phyloP scores from a whole-genome alignment of 805 yeast genomes.

The Ogataea naganishii region DNA sequence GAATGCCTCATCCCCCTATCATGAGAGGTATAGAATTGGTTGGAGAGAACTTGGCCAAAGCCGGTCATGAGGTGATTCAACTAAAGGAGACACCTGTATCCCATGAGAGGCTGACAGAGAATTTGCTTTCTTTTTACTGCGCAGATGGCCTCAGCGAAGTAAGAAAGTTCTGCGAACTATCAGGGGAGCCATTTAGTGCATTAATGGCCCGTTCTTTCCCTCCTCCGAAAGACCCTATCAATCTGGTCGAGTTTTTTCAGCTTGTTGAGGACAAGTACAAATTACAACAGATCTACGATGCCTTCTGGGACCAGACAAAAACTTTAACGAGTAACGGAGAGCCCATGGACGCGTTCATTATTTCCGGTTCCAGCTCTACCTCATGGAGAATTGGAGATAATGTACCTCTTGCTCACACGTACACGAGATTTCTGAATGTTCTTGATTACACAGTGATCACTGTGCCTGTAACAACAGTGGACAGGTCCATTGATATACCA shows the following conservation, averaged over 20 bases:
- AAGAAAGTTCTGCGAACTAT: conserved; percentile 5
- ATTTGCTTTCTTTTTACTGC: neutral
- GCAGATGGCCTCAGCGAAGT: neutral
- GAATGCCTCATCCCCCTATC: conserved; percentile 49
- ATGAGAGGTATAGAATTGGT: conserved; percentile 30
- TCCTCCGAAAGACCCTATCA: too few relatives aligned
- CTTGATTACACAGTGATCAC: conserved; percentile 31
- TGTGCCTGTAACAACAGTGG: conserved; percentile 29
- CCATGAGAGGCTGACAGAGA: conserved; percentile 1
- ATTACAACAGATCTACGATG: conserved; percentile 28
- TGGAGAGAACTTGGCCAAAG: conserved; percentile 17
- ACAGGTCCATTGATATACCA: conserved; percentile 21
- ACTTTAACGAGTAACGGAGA: conserved; percentile 24
- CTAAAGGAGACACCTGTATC: neutral
- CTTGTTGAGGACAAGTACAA: conserved; percentile 25
- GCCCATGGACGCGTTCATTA: conserved; percentile 39
- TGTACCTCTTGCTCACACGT: conserved; percentile 5
- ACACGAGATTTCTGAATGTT: conserved; percentile 11
- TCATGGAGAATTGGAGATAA: conserved; percentile 34
- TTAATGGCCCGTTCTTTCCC: conserved; percentile 3
- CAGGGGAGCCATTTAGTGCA: conserved; percentile 4
- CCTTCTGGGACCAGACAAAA: conserved; percentile 27
- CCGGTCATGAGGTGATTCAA: conserved; percentile 41
- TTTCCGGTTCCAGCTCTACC: conserved; percentile 36
- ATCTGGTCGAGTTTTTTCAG: conserved; percentile 38